Percentiles rank a stretch among this genome's conserved stretches.
Conservation (phyloP, 352 stramenopile species). For the Pythium dissotocum region DNA sequence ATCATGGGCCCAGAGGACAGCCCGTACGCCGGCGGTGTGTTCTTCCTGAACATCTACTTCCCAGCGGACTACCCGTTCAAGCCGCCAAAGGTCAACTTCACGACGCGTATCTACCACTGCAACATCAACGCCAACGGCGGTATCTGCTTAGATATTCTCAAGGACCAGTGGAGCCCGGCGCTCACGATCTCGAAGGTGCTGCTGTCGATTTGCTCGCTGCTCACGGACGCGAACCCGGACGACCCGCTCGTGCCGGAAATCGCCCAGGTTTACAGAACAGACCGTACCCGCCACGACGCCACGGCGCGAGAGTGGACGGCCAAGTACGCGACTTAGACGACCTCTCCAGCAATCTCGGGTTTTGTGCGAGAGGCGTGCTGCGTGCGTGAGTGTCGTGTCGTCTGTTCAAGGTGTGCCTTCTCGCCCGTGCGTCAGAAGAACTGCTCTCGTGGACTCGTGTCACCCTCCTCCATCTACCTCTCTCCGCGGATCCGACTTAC, state of each 20-base stretch:
- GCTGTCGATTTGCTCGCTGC: constrained; percentile 98
- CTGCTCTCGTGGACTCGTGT: constrained; percentile 1
- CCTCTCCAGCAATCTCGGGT: constrained; percentile 11
- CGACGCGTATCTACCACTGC: constrained; percentile 99
- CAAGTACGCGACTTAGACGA: constrained; percentile 98
- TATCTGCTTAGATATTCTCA: constrained; percentile 99
- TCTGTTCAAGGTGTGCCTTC: constrained; percentile 4
- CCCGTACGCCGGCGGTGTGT: constrained; percentile 97
- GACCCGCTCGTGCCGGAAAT: constrained; percentile 95
- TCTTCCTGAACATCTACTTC: constrained; percentile 99
- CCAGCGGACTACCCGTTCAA: constrained; percentile 99
- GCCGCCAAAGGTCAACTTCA: constrained; percentile 98
- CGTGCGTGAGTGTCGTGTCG: not conserved
- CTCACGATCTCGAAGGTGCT: constrained; percentile 99
- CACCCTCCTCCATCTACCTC: not conserved
- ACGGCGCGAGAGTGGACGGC: constrained; percentile 97
- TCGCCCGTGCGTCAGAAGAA: constrained; percentile 7
- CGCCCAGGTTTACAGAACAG: constrained; percentile 95
- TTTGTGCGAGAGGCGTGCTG: constrained; percentile 8
- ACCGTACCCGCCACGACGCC: constrained; percentile 92
- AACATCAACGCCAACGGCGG: constrained; percentile 99
- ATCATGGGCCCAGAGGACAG: constrained; percentile 99
- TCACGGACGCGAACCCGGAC: constrained; percentile 99
- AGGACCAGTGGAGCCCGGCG: constrained; percentile 99
- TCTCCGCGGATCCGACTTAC: constrained; percentile 19